phyloP scores from a whole-genome alignment of 2,329 filamentous ascomycete species.

The Diplocarpon mali region DNA sequence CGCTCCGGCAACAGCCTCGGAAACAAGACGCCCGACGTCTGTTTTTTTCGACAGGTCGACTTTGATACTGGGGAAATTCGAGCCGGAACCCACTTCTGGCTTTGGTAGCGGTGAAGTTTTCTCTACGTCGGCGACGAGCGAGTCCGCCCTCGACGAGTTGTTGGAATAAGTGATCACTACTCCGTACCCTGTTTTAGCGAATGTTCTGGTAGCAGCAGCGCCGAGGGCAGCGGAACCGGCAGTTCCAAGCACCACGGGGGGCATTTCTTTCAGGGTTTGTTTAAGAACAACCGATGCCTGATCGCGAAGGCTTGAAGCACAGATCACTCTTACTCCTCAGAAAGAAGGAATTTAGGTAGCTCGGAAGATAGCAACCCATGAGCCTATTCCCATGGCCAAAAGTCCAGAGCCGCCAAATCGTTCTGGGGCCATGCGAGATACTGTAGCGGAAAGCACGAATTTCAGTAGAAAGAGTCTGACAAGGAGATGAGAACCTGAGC shows the following conservation, averaged over 20 bases:
- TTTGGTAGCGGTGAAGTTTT: slow-evolving; percentile 33
- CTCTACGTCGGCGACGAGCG: slow-evolving; percentile 44
- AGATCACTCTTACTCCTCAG: too few species aligned
- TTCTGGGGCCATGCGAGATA: too few species aligned
- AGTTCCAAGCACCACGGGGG: slow-evolving; percentile 34
- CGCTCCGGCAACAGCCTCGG: slow-evolving; percentile 45
- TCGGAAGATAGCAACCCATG: too few species aligned
- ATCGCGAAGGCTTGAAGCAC: too few species aligned
- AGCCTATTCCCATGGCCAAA: too few species aligned
- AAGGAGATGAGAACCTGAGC: too few species aligned
- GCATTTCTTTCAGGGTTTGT: too few species aligned
- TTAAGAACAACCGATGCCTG: too few species aligned
- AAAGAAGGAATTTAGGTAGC: too few species aligned
- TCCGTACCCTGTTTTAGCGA: slow-evolving; percentile 57
- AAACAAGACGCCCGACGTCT: slow-evolving; percentile 49
- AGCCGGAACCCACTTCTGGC: slow-evolving; percentile 6
- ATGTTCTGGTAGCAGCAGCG: slow-evolving; percentile 53
- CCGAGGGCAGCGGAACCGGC: slow-evolving; percentile 57
- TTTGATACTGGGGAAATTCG: slow-evolving; percentile 40
- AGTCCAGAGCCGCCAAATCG: too few species aligned
- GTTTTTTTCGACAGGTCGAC: slow-evolving; percentile 53
- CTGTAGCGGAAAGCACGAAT: too few species aligned
- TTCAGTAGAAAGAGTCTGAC: too few species aligned
- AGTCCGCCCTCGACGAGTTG: slow-evolving; percentile 46
- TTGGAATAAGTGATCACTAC: slow-evolving; percentile 65